A percentile compares a stretch with the other conserved stretches of the same genome.
Evolutionary conservation across 495 filamentous ascomycete species (phyloP).

Genomic region (Viridothelium virens): DNA sequence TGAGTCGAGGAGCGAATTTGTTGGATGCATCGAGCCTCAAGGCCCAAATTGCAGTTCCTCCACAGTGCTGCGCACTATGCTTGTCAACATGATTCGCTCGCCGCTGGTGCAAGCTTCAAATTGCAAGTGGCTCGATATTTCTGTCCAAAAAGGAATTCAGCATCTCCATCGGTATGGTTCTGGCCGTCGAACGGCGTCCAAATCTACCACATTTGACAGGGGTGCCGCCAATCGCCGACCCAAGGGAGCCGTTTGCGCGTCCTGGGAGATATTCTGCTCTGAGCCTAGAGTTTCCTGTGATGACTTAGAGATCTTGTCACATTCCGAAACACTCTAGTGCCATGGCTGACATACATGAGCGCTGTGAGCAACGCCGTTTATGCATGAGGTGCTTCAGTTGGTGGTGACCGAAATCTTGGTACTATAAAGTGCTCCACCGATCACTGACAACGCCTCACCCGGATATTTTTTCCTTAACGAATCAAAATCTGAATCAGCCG

Average conservation of each 20-base stretch:
- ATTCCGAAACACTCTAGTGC: slow-evolving; percentile 2
- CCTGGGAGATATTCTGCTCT: background rate
- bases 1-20: background rate
- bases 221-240: background rate
- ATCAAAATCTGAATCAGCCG: background rate
- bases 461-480: background rate
- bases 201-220: background rate
- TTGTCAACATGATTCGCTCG: background rate
- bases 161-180: background rate
- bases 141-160: background rate
- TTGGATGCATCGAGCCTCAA: background rate
- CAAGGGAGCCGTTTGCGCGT: background rate
- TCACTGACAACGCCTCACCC: background rate
- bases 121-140: background rate
- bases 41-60: background rate
- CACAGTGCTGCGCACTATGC: background rate
- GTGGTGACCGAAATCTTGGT: background rate
- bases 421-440: background rate
- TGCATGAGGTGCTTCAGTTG: background rate
- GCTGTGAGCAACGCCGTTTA: background rate
- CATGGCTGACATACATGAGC: background rate
- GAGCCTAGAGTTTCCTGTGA: background rate
- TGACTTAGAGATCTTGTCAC: background rate
- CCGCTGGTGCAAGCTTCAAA: background rate
- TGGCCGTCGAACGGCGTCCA: background rate